phyloP scores from a whole-genome alignment of 129 eudicot genomes.

The Artemisia annua region DNA sequence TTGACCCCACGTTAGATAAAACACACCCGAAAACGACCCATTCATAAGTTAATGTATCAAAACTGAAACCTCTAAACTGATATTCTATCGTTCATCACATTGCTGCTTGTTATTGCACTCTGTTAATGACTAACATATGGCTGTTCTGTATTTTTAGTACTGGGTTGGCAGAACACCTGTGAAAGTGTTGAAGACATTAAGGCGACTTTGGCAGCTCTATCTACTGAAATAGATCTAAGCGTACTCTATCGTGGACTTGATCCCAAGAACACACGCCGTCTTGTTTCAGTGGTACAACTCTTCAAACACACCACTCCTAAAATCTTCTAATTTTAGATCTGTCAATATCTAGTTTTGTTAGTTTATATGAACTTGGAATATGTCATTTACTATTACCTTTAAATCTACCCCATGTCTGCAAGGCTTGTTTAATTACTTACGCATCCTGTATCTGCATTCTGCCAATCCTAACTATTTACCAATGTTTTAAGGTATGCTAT shows the following conservation, averaged over 20 bases:
- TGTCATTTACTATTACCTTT: background rate
- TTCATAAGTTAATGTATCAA: background rate
- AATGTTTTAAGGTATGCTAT: conserved; percentile 70
- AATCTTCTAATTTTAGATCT: background rate
- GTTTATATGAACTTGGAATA: background rate
- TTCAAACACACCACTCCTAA: background rate
- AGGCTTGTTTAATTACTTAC: background rate
- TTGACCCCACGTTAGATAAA: background rate
- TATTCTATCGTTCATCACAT: background rate
- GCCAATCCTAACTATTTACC: background rate
- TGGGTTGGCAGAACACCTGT: conserved; percentile 93
- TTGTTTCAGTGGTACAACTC: conserved; percentile 78
- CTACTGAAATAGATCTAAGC: conserved; percentile 74
- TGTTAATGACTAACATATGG: conserved; percentile 2
- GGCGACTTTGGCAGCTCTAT: conserved; percentile 70
- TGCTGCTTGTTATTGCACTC: background rate
- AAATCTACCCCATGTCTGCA: too few species aligned
- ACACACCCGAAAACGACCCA: background rate
- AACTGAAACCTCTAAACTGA: conserved; percentile 3
- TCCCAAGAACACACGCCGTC: conserved; percentile 52
- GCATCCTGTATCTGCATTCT: conserved; percentile 4
- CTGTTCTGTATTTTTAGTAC: conserved; percentile 48
- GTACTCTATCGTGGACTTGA: conserved; percentile 89
- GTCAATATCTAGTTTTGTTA: background rate
- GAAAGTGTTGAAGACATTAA: conserved; percentile 83